Base-by-base conservation (phyloP, 2,329 filamentous ascomycete genomes). In the Daldinia sp. region DNA sequence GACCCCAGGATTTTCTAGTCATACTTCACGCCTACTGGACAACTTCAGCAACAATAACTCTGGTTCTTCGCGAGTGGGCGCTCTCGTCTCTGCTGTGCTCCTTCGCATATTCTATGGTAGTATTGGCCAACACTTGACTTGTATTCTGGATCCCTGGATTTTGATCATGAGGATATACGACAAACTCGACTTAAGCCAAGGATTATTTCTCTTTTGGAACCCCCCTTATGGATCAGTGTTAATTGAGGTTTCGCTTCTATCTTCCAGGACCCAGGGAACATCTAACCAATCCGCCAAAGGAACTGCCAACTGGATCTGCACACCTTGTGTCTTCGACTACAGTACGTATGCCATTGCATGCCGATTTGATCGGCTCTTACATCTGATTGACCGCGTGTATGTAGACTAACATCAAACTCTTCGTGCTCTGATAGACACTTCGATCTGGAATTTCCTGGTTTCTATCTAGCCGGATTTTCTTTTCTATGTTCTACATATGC, bases 81-180 rank as follows among this genome's bases (percentile, higher is more conserved):
- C 57, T 66, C 60, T 71, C 65, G 59, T 74, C 69, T 71, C 71
- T 69, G 65, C 68, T 71, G 67, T 60, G 63, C 70, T 69, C 66
- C 69, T 70, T 70, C 56, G 63, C 69, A 72, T 67, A 67, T 67
- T 61, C 66, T 69, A 67, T 71, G 63, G 68, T 66, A 35, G 44
- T 69, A 65, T 68, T 63, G 68, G 68, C 59, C 59, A 39, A 64
- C 68, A 54, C 60, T 63, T 65, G 37, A 60, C 59, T 64, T 69
- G 62, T 58, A 54, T 30, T 37, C 51, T 37, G 33, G 51, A 57
- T 37, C n/a, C 42, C 65, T 33, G 55, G 50, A 51, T 23, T 61
- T 57, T 57, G 59, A 46, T 56, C 30, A 51, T 55, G 59, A 64
- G 60, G 65, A 65, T 37, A 39, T 10, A 63, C 70, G 63, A 67